Evolutionary conservation across 257 asterid genomes (phyloP).

Genomic region (Nicotiana otophora): DNA sequence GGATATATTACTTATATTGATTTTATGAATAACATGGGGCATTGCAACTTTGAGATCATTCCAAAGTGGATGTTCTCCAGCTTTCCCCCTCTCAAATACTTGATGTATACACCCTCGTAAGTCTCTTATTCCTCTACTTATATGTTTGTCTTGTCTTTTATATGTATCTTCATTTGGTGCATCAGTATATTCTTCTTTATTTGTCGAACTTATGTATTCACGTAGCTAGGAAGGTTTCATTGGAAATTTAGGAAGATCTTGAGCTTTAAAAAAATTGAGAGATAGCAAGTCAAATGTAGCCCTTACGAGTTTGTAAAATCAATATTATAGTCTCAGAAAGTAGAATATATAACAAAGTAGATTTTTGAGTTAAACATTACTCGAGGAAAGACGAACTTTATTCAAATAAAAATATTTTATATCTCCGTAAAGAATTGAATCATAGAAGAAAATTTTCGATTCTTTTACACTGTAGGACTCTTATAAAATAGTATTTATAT

Average conservation of each 20-base stretch:
- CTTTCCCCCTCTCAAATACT: conserved; percentile 27
- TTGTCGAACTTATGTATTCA: no score
- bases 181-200: no score
- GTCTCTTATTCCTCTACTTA: background rate
- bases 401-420: no score
- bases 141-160: background rate
- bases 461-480: no score
- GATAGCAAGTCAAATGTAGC: background rate
- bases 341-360: no score
- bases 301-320: background rate
- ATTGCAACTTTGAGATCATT: conserved; percentile 30
- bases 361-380: background rate
- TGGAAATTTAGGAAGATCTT: no score
- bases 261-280: no score
- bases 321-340: background rate
- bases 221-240: no score
- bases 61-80: conserved; percentile 19
- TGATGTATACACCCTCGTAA: conserved; percentile 35
- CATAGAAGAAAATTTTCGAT: no score
- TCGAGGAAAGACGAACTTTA: no score
- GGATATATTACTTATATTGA: conserved; percentile 24
- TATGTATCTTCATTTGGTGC: no score
- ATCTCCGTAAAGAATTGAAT: background rate
- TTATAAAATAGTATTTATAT: no score
- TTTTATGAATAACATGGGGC: conserved; percentile 32